phyloP scores from a whole-genome alignment of 345 rosid species.

The Nasturtium officinale region DNA sequence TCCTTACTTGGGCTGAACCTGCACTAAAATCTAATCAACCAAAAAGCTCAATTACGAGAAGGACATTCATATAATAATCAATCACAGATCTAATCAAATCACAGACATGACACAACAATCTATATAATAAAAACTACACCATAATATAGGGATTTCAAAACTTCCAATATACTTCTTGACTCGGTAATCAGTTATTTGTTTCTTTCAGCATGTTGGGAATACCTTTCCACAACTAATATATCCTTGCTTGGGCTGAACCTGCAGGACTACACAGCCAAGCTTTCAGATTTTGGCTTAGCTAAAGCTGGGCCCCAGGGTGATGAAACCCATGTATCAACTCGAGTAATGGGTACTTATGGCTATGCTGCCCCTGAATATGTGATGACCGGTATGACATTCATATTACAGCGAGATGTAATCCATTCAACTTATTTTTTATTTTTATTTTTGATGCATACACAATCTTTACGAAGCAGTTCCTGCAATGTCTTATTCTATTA shows the following conservation, averaged over 20 bases:
- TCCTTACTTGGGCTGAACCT: constrained; percentile 33
- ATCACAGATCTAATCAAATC: constrained; percentile 25
- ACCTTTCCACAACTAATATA: constrained; percentile 11
- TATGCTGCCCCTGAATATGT: constrained; percentile 98
- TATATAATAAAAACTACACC: no score
- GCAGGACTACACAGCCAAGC: constrained; percentile 95
- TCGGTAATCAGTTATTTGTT: constrained; percentile 55
- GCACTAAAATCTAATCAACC: constrained; percentile 5
- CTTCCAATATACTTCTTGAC: constrained; percentile 92
- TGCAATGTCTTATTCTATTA: not conserved
- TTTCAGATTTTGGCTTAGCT: constrained; percentile 97
- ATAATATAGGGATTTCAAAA: constrained; percentile 96
- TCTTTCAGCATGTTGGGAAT: constrained; percentile 9
- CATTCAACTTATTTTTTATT: not conserved
- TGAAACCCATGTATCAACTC: constrained; percentile 93
- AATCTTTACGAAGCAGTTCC: not conserved
- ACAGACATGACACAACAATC: no score
- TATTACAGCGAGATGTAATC: not conserved
- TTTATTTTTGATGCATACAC: not conserved
- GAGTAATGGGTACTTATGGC: constrained; percentile 98
- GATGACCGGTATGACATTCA: constrained; percentile 78
- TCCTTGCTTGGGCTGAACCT: constrained; percentile 33
- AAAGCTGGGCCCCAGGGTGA: constrained; percentile 99
- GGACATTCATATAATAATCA: not conserved
- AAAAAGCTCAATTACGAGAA: not conserved